Evolutionary conservation across 2,329 filamentous ascomycete genomes (phyloP).

Genomic region (Colletotrichum liaoningense): DNA sequence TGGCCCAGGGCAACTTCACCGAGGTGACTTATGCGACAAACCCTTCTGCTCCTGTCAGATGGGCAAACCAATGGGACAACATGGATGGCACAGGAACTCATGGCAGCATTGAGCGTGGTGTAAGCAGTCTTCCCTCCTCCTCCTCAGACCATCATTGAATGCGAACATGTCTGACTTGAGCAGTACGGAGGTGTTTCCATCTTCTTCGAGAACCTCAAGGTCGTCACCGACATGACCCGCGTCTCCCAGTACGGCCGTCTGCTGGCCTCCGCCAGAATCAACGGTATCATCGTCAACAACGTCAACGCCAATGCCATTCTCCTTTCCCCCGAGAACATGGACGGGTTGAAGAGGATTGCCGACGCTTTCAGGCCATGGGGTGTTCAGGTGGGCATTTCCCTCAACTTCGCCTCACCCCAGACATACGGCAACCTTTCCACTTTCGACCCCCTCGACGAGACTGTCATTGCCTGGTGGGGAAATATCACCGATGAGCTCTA

Average conservation of each 20-base stretch:
- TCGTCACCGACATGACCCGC: slow-evolving; percentile 69
- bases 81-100: slow-evolving; percentile 57
- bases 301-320: slow-evolving; percentile 75
- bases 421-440: slow-evolving; percentile 66
- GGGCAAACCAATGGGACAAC: slow-evolving; percentile 82
- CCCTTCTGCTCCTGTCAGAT: slow-evolving; percentile 71
- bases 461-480: slow-evolving; percentile 72
- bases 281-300: slow-evolving; percentile 77
- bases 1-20: slow-evolving; percentile 68
- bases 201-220: slow-evolving; percentile 70
- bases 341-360: slow-evolving; percentile 71
- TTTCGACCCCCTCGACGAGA: slow-evolving; percentile 72
- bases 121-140: background rate
- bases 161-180: background rate
- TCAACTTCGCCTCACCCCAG: slow-evolving; percentile 76
- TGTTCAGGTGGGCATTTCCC: slow-evolving; percentile 72
- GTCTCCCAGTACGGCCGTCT: slow-evolving; percentile 73
- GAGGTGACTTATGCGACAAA: slow-evolving; percentile 58
- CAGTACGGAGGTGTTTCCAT: slow-evolving; percentile 73
- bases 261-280: slow-evolving; percentile 73
- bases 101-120: slow-evolving; percentile 72
- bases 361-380: slow-evolving; percentile 76
- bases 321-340: slow-evolving; percentile 66
- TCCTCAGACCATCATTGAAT: background rate
- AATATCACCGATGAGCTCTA: slow-evolving; percentile 71